Base-by-base conservation (phyloP, 257 asterid genomes). In the Solanum lignicaule region DNA sequence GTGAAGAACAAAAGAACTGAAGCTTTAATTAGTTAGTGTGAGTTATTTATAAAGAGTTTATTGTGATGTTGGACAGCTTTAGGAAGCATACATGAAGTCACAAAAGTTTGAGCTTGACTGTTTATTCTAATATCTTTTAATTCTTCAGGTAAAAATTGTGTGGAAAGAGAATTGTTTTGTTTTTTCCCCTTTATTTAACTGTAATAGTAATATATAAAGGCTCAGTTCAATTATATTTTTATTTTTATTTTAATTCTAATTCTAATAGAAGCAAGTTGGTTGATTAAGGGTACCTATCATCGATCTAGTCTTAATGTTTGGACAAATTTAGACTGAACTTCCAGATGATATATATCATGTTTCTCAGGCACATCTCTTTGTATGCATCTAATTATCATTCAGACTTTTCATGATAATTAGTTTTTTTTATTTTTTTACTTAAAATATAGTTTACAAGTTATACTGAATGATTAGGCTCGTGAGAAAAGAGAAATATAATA, bases 71-170 rank as follows among this genome's bases (percentile, higher is more conserved):
- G 58, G 18, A 27, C 84, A 31, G 69, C 39, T 83, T 60, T 66
- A 52, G 27, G 43, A 27, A 91, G 87, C 90, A 88, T 60, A 76
- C n/a, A 88, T 89, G 89, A 86, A 73, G 87, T 27, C 60, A 89
- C 89, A 89, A 91, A 83, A 83, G 27, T 41, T 89, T 43, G 69
- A 84, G 88, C 46, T 69, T 52, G 72, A 66, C 85, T 81, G 75
- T 86, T 39, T 38, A 46, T 38, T 87, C 60, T 85, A 27, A 68
- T 68, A 68, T 58, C 69, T 69, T 46, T 46, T 32, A 25, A 79
- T 41, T 43, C 23, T 7, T 16, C 38, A 46, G 85, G 85, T 16
- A 25, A 79, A 79, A 16, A 1, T 43, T 25, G 27, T 27, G 39
- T 15, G 65, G 36, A 55, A 78, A 41, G 48, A 41, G 23, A 25